Evolutionary conservation across 2,329 filamentous ascomycete species (phyloP).

Genomic region (Emydomyces testavorans): DNA sequence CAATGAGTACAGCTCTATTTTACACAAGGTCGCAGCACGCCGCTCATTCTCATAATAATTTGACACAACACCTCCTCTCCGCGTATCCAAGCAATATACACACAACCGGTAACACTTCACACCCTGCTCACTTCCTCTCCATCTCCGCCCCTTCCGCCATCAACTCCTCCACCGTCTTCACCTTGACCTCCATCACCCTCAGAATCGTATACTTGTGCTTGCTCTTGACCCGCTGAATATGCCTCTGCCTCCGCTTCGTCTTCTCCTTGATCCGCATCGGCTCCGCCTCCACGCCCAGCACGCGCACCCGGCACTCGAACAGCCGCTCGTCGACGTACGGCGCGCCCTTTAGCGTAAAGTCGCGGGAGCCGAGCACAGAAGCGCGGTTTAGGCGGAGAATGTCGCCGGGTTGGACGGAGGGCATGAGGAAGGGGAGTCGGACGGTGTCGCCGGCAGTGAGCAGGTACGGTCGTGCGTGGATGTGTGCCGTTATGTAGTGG

Average conservation of each 20-base stretch:
- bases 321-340: conserved; percentile 74
- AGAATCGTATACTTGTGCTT: conserved; percentile 86
- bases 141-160: conserved; percentile 33
- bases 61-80: no score
- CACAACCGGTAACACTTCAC: no score
- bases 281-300: conserved; percentile 74
- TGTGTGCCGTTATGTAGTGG: conserved; percentile 39
- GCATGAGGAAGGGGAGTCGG: conserved; percentile 69
- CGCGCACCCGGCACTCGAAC: conserved; percentile 74
- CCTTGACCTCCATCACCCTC: conserved; percentile 67
- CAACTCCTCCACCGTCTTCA: conserved; percentile 48
- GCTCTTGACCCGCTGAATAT: conserved; percentile 64
- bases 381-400: conserved; percentile 79
- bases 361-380: conserved; percentile 67
- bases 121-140: conserved; percentile 21
- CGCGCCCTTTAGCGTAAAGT: conserved; percentile 74
- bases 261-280: conserved; percentile 67
- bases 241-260: conserved; percentile 61
- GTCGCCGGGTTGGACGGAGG: conserved; percentile 66
- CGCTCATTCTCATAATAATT: not conserved
- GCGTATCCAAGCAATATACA: no score
- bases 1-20: conserved; percentile 8
- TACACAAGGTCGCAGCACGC: not conserved
- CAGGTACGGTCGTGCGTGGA: conserved; percentile 41
- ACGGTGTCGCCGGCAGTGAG: conserved; percentile 55